A percentile compares a stretch with the other conserved stretches of the same genome.
These are phyloP conservation scores for Scorias spongiosa DNA, from an alignment of 2,329 filamentous ascomycete species.

Conservation along the genomic window DNA sequence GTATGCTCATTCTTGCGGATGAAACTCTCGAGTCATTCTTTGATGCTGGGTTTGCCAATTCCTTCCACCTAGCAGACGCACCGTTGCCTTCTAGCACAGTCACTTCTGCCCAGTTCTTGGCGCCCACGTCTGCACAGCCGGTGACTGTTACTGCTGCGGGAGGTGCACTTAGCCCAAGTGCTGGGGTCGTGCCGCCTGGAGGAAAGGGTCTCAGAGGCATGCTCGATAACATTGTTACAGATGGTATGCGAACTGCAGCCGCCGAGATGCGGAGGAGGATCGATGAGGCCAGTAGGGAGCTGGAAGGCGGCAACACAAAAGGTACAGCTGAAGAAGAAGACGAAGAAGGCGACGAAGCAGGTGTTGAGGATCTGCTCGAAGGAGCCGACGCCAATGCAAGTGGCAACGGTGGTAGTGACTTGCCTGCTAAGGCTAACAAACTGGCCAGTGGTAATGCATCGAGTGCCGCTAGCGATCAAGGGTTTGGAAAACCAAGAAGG, in stretches of 20 bases:
- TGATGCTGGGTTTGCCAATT: conserved; percentile 84
- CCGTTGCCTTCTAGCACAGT: conserved; percentile 33
- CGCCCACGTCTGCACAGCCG: conserved; percentile 33
- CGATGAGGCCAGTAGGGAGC: conserved; percentile 86
- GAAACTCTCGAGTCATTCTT: conserved; percentile 95
- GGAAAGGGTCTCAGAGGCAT: conserved; percentile 76
- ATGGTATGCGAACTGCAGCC: conserved; percentile 80
- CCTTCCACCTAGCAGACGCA: conserved; percentile 70
- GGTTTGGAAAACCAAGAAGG: conserved; percentile 13
- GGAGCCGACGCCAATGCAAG: conserved; percentile 34
- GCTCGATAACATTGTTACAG: conserved; percentile 91
- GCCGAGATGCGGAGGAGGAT: conserved; percentile 82
- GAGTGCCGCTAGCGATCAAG: conserved; percentile 9
- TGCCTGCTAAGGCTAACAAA: conserved; percentile 3
- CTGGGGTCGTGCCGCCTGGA: conserved; percentile 45
- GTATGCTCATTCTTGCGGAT: conserved; percentile 95
- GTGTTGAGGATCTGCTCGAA: conserved; percentile 37
- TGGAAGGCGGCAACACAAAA: conserved; percentile 62
- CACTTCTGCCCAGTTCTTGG: conserved; percentile 54
- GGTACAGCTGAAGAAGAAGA: conserved; percentile 34
- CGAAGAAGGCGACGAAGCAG: conserved; percentile 56
- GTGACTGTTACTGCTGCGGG: conserved; percentile 24
- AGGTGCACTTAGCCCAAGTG: conserved; percentile 12
- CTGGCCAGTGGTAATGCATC: conserved; percentile 2
- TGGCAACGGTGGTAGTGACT: conserved; percentile 4